Evolutionary conservation across 129 eudicot genomes (phyloP).

Genomic region (Centella asiatica): DNA sequence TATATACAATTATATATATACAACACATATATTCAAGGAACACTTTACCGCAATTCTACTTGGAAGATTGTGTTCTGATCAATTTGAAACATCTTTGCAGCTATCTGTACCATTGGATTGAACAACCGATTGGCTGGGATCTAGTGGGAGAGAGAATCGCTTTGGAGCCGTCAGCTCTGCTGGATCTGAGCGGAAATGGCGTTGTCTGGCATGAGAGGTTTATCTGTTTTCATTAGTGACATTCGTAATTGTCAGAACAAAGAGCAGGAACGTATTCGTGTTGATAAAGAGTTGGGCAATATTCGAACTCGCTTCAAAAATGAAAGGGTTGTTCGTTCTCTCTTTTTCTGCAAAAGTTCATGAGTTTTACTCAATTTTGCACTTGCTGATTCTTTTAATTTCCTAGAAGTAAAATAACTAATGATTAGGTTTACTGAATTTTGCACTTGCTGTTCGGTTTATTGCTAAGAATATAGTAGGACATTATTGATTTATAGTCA

Average conservation of each 20-base stretch:
- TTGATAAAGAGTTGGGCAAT: conserved; percentile 95
- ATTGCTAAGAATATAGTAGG: too few species aligned
- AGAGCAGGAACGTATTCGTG: conserved; percentile 91
- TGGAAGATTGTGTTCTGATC: too few species aligned
- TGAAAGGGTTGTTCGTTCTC: conserved; percentile 49
- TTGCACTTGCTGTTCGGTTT: too few species aligned
- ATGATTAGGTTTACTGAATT: too few species aligned
- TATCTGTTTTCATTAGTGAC: conserved; percentile 90
- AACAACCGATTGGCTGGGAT: conserved; percentile 37
- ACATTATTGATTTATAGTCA: too few species aligned
- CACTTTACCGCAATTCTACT: too few species aligned
- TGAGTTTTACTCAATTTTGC: neutral
- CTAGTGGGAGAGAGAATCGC: conserved; percentile 26
- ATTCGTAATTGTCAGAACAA: conserved; percentile 97
- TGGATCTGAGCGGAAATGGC: conserved; percentile 73
- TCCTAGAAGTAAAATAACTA: neutral
- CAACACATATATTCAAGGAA: too few species aligned
- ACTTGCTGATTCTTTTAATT: neutral
- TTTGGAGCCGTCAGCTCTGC: conserved; percentile 3
- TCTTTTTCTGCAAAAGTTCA: neutral
- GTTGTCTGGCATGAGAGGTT: conserved; percentile 95
- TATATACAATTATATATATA: too few species aligned
- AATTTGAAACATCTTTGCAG: too few species aligned
- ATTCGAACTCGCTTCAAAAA: conserved; percentile 86
- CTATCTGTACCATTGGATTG: conserved; percentile 10